Evolutionary conservation across 148 eudicot genomes (phyloP).

Genomic region (Dysphania ambrosioides): DNA sequence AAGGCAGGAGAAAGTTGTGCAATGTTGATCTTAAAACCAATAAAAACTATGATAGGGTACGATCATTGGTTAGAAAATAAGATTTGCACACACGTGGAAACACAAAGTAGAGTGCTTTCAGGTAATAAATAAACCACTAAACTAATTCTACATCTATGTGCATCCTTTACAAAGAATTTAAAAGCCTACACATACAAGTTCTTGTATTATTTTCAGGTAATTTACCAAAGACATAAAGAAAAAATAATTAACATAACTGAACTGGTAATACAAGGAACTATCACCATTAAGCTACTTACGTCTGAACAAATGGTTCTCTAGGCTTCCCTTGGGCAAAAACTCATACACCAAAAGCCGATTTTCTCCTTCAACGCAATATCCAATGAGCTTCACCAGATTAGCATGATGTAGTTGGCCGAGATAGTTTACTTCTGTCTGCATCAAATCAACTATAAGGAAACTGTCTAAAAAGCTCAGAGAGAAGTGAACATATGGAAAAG

Average conservation of each 20-base stretch:
- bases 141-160: neutral
- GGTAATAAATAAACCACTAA: too few relatives aligned
- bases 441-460: constrained; percentile 18
- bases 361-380: constrained; percentile 70
- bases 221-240: neutral
- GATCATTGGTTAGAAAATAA: neutral
- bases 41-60: neutral
- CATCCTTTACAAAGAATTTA: neutral
- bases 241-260: neutral
- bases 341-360: constrained; percentile 77
- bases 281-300: constrained; percentile 38
- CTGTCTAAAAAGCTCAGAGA: neutral
- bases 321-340: constrained; percentile 84
- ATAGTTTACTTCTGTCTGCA: constrained; percentile 82
- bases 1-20: neutral
- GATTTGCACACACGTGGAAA: neutral
- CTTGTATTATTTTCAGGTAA: neutral
- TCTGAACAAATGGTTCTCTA: constrained; percentile 83
- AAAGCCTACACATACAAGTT: neutral
- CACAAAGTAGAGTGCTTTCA: neutral
- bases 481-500: neutral
- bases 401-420: constrained; percentile 70
- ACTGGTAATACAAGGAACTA: neutral
- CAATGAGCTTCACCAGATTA: constrained; percentile 72
- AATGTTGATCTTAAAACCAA: neutral